Percentiles rank a stretch among this genome's conserved stretches.
These are phyloP conservation scores for Kappamyces sp. DNA, from an alignment of 192 early-diverging fungal species.

Conservation along the genomic window DNA sequence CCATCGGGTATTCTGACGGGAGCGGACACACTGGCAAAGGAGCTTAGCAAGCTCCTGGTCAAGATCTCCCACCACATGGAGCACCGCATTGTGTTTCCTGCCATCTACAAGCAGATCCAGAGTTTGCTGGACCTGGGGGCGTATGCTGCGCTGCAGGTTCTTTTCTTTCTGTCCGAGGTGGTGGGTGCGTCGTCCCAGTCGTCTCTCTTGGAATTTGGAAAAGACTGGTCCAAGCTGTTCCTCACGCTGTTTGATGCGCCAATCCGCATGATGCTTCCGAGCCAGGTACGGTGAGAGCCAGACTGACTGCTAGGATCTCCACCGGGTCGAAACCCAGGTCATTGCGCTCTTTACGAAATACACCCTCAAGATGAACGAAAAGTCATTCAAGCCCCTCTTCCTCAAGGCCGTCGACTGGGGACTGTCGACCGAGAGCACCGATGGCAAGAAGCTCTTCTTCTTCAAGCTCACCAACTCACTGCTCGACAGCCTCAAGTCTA, in stretches of 20 bases:
- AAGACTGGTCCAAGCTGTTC: constrained; percentile 84
- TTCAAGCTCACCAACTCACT: constrained; percentile 40
- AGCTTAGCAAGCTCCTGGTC: constrained; percentile 30
- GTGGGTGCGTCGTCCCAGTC: constrained; percentile 58
- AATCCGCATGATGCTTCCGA: constrained; percentile 17
- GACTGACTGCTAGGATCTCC: constrained; percentile 10
- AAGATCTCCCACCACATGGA: constrained; percentile 54
- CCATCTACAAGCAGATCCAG: constrained; percentile 50
- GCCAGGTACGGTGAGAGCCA: constrained; percentile 32
- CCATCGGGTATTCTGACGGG: constrained; percentile 11
- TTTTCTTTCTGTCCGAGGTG: constrained; percentile 62
- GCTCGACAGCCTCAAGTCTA: constrained; percentile 43
- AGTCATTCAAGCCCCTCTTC: constrained; percentile 89
- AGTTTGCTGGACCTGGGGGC: constrained; percentile 26
- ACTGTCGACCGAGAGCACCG: constrained; percentile 17
- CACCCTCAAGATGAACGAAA: constrained; percentile 89
- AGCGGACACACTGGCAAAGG: constrained; percentile 13
- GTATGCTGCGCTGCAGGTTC: constrained; percentile 50
- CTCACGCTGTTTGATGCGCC: constrained; percentile 42
- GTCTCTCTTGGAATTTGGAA: constrained; percentile 64
- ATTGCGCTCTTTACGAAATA: constrained; percentile 74
- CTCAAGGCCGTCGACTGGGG: constrained; percentile 80
- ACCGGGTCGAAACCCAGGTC: constrained; percentile 53
- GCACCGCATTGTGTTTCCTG: constrained; percentile 58
- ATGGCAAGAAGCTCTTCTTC: constrained; percentile 28